These are phyloP conservation scores for Metschnikowia gelsemii DNA, from an alignment of 805 yeast species.

Conservation along the genomic window DNA sequence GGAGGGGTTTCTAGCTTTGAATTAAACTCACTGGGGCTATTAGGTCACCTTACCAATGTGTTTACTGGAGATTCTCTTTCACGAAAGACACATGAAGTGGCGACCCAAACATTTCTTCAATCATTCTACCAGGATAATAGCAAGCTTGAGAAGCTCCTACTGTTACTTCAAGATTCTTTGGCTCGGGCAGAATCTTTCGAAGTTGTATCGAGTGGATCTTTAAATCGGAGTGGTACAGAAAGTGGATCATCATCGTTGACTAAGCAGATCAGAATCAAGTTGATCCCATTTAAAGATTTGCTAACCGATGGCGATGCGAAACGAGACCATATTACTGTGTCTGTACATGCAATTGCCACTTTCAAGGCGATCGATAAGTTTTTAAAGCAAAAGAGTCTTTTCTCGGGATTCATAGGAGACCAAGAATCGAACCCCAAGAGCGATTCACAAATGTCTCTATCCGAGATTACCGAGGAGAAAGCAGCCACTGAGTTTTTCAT, in stretches of 20 bases:
- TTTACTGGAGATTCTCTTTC: slow-evolving; percentile 1
- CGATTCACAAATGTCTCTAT: background rate
- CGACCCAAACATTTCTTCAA: slow-evolving; percentile 43
- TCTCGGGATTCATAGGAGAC: slow-evolving; percentile 4
- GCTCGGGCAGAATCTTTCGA: slow-evolving; percentile 74
- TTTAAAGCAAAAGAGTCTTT: slow-evolving; percentile 22
- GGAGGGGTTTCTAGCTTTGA: slow-evolving; percentile 67
- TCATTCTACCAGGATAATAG: slow-evolving; percentile 34
- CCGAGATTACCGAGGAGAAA: background rate
- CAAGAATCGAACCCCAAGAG: background rate
- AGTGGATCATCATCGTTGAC: slow-evolving; percentile 62
- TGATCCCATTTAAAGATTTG: slow-evolving; percentile 28
- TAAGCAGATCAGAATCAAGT: slow-evolving; percentile 62
- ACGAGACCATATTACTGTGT: slow-evolving; percentile 37
- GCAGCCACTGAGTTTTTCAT: slow-evolving; percentile 51
- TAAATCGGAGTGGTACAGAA: slow-evolving; percentile 15
- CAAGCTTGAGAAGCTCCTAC: slow-evolving; percentile 5
- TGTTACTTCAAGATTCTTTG: slow-evolving; percentile 62
- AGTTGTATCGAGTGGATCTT: slow-evolving; percentile 49
- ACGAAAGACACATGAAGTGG: background rate
- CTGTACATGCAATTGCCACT: slow-evolving; percentile 62
- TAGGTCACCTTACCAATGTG: slow-evolving; percentile 29
- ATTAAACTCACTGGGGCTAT: slow-evolving; percentile 64
- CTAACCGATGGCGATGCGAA: slow-evolving; percentile 21
- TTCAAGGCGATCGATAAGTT: slow-evolving; percentile 52